Evolutionary conservation across 2,329 filamentous ascomycete species (phyloP).

Genomic region (Microdochium paspali): DNA sequence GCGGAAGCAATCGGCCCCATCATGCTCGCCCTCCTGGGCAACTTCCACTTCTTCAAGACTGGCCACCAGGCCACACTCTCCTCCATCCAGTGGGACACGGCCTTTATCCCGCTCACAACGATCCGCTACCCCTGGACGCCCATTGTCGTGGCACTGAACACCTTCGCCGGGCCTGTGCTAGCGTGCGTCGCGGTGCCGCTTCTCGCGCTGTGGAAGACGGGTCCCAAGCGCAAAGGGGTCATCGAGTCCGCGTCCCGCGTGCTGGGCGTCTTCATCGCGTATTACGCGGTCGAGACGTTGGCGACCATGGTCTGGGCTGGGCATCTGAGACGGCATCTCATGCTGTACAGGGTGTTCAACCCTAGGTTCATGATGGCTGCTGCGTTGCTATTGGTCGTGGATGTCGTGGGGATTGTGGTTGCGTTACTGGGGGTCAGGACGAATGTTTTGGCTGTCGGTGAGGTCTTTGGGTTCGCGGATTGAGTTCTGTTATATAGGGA

Average conservation of each 20-base stretch:
- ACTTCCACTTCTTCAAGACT: constrained; percentile 95
- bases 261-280: constrained; percentile 66
- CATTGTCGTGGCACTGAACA: constrained; percentile 73
- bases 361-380: constrained; percentile 84
- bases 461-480: constrained; percentile 78
- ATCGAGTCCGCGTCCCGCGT: constrained; percentile 63
- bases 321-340: constrained; percentile 79
- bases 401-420: constrained; percentile 62
- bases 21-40: constrained; percentile 78
- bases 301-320: constrained; percentile 89
- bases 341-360: constrained; percentile 91
- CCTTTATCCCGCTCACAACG: constrained; percentile 78
- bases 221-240: constrained; percentile 60
- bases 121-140: constrained; percentile 88
- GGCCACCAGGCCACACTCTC: constrained; percentile 85
- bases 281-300: constrained; percentile 73
- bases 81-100: constrained; percentile 91
- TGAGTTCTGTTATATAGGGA: constrained; percentile 16
- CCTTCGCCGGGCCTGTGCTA: constrained; percentile 81
- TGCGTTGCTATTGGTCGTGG: constrained; percentile 62
- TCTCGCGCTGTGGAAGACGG: constrained; percentile 80
- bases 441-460: constrained; percentile 69
- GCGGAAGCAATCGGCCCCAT: constrained; percentile 71
- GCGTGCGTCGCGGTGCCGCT: constrained; percentile 73
- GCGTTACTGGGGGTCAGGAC: constrained; percentile 65